Evolutionary conservation across 2,329 filamentous ascomycete species (phyloP).

Genomic region (Metarhizium album): DNA sequence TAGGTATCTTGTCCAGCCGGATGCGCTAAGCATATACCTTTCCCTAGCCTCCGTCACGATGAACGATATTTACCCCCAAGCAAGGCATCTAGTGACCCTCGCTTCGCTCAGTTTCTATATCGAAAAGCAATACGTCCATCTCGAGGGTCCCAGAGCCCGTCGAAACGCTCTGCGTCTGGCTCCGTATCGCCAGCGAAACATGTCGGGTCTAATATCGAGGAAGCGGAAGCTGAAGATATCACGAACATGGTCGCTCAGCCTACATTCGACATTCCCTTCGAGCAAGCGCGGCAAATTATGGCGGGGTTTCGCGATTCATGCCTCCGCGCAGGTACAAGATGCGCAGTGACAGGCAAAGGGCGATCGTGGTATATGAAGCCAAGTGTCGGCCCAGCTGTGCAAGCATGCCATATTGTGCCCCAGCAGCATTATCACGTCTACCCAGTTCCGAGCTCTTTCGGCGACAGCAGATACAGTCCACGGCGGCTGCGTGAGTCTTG

Average conservation of each 20-base stretch:
- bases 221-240: neutral
- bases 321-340: neutral
- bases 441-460: neutral
- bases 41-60: neutral
- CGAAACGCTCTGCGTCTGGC: neutral
- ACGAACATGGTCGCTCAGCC: neutral
- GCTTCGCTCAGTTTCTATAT: neutral
- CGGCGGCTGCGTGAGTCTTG: conserved; percentile 1
- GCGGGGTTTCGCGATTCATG: neutral
- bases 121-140: neutral
- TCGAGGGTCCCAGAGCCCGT: neutral
- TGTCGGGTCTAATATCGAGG: neutral
- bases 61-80: neutral
- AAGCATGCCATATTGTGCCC: conserved; percentile 4
- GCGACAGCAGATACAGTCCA: neutral
- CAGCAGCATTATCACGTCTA: conserved; percentile 5
- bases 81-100: neutral
- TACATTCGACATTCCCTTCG: neutral
- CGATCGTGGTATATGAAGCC: conserved; percentile 1
- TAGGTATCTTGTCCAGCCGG: neutral
- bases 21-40: conserved; percentile 1
- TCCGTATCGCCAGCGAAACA: neutral
- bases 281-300: conserved; percentile 1
- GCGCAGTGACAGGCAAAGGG: conserved; percentile 2
- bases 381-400: neutral